A percentile compares a stretch with the other conserved stretches of the same genome.
Evolutionary conservation across 2,329 filamentous ascomycete genomes (phyloP).

Genomic region (Hymenoscyphus fraxineus): DNA sequence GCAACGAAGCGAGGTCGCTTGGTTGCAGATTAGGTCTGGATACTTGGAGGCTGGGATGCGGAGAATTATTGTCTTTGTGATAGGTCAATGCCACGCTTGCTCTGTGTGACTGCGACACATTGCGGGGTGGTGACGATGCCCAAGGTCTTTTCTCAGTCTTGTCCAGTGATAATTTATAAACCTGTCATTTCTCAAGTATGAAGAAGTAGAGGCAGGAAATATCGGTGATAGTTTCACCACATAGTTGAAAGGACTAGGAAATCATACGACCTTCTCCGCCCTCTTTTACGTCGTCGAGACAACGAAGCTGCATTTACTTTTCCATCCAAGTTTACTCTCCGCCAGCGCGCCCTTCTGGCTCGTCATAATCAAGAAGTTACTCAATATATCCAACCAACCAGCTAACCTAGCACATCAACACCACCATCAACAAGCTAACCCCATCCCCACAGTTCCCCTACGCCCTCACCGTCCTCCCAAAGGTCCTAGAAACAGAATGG

Average conservation of each 20-base stretch:
- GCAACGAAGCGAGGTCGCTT: conserved; percentile 6
- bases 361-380: background rate
- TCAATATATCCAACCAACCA: background rate
- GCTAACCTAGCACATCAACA: background rate
- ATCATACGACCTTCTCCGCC: background rate
- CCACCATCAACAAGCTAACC: conserved; percentile 16
- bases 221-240: background rate
- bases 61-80: conserved; percentile 3
- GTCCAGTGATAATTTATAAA: background rate
- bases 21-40: conserved; percentile 2
- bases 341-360: background rate
- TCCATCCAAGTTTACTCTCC: background rate
- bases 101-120: conserved; percentile 13
- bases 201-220: background rate
- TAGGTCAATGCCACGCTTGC: conserved; percentile 15
- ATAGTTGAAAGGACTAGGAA: background rate
- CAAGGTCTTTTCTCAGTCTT: background rate
- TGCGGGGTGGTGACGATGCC: conserved; percentile 7
- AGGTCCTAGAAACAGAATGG: conserved; percentile 64
- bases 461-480: conserved; percentile 62
- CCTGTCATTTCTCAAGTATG: background rate
- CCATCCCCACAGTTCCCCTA: conserved; percentile 64
- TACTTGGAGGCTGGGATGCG: conserved; percentile 1
- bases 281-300: background rate
- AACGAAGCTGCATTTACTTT: conserved; percentile 1